A percentile compares a stretch with the other conserved stretches of the same genome.
phyloP scores from a whole-genome alignment of 2,329 filamentous ascomycete genomes.

The Trichophyton rubrum region DNA sequence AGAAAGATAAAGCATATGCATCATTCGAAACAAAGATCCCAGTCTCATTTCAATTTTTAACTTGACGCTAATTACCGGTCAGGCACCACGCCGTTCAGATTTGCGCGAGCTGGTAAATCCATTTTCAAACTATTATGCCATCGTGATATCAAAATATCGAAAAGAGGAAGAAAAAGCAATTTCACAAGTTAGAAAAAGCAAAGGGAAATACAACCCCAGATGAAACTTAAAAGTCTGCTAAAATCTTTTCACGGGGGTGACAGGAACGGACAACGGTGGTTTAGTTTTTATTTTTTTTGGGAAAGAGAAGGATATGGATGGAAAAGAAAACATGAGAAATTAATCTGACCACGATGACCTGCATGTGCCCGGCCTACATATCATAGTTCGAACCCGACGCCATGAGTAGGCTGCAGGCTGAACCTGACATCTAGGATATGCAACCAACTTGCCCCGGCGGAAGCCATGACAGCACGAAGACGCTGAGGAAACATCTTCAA shows the following conservation, averaged over 20 bases:
- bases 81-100: not conserved
- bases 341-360: not conserved
- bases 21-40: not conserved
- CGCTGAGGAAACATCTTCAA: not conserved
- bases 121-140: not conserved
- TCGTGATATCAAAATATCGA: not conserved
- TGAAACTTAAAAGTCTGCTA: not conserved
- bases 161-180: not conserved
- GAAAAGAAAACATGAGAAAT: slow-evolving; percentile 2
- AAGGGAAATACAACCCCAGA: not conserved
- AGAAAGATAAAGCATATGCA: not conserved
- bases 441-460: not conserved
- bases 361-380: not conserved
- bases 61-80: not conserved
- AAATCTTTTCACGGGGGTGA: not conserved
- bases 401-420: not conserved
- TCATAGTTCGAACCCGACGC: not conserved
- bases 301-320: not conserved
- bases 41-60: not conserved
- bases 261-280: not conserved
- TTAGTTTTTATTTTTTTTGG: not conserved
- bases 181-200: not conserved
- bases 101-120: not conserved
- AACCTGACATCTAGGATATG: not conserved
- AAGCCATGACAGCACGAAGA: not conserved